Base-by-base conservation (phyloP, 768 basidiomycete genomes). In the Artomyces pyxidatus region DNA sequence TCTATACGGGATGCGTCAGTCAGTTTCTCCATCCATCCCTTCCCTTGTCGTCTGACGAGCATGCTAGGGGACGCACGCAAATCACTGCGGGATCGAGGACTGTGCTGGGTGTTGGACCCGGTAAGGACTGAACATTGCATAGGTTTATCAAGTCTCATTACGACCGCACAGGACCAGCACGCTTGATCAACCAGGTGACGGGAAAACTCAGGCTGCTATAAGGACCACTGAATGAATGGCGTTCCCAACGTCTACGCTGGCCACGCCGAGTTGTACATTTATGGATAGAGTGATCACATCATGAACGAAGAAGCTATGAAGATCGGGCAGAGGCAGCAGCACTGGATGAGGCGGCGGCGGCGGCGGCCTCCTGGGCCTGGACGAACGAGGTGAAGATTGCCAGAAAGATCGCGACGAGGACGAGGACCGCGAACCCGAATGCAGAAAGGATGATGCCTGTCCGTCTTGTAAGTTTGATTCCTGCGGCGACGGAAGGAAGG, bases 91-190 rank as follows among this genome's bases (percentile, higher is more conserved):
- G 90, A 2, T 81, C 85, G 9, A 75, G 82, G 28, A 94, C 91
- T 1, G 88, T 96, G 3, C 76, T 99, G 17, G 95, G 85, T 5
- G 88, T 96, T 58, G 91, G 93, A 16, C 91, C 91, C 52, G 81
- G 86, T 82, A 51, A 63, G 74, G 61, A 6, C 14, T 7, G 5
- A 19, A 16, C 5, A 40, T 6, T 21, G 16, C 3, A 11, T 14
- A 2, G 37, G 19, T 26, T 39, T 26, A 25, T 30, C 37, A 23
- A 49, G 16, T 26, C 47, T 52, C 25, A 52, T 9, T 16, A 10
- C 12, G 9, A 23, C 28, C 17, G 17, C 22, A 28, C 23, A 68
- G 93, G 78, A 0, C 95, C 94, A 0, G 80, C 87, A 7, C 70
- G 76, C 16, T 63, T 95, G 37, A 69, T 97, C 49, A 91, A 97